Conservation (phyloP, 352 stramenopile genomes). For the Thalassiosira livingstoniorum region DNA sequence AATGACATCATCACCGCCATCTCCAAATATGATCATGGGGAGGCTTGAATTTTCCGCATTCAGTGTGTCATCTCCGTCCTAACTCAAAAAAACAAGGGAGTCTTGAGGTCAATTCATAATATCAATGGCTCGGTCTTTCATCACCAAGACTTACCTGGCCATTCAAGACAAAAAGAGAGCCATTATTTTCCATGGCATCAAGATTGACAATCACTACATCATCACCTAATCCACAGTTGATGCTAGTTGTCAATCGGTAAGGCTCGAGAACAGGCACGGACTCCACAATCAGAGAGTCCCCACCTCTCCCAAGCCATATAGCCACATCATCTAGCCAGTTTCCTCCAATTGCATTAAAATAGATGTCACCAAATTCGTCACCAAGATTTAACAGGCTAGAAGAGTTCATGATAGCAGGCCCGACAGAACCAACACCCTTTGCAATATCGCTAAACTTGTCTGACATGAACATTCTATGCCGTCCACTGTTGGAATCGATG, state of each 20-base stretch:
- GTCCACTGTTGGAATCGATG: constrained; percentile 35
- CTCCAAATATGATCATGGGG: constrained; percentile 61
- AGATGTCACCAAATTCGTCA: constrained; percentile 53
- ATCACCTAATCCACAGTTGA: constrained; percentile 57
- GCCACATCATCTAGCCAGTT: constrained; percentile 49
- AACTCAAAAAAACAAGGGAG: neutral
- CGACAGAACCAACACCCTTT: constrained; percentile 32
- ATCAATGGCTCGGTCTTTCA: neutral
- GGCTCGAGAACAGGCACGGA: constrained; percentile 33
- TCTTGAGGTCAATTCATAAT: neutral
- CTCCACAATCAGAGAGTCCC: constrained; percentile 42
- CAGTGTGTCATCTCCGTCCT: constrained; percentile 50
- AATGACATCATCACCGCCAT: constrained; percentile 57
- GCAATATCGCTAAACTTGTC: constrained; percentile 43
- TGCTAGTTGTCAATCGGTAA: constrained; percentile 36
- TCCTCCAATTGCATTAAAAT: constrained; percentile 36
- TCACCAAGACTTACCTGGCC: constrained; percentile 30
- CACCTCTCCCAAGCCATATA: constrained; percentile 48
- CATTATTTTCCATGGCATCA: constrained; percentile 8
- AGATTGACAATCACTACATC: constrained; percentile 53
- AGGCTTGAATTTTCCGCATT: constrained; percentile 50
- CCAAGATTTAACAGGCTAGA: constrained; percentile 47
- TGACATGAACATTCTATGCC: constrained; percentile 60
- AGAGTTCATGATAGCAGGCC: constrained; percentile 30
- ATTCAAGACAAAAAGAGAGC: constrained; percentile 54